Conservation (phyloP, 1,284 basidiomycete species). For the Neolentinus lepideus region DNA sequence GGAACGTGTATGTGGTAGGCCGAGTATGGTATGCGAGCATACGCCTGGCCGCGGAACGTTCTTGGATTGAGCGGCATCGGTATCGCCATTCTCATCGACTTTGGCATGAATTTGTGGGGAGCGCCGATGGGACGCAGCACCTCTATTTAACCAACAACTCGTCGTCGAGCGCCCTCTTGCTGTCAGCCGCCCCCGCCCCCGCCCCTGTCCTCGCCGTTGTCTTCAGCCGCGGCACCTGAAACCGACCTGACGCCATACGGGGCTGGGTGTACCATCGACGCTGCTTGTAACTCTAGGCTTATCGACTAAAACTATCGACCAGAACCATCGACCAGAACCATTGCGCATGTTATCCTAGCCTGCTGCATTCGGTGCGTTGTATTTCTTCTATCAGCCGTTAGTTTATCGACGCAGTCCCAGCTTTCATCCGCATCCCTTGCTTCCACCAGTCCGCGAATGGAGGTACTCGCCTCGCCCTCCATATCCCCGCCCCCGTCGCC, state of each 20-base stretch:
- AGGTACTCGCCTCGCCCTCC: neutral
- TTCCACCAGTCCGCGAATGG: neutral
- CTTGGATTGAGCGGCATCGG: neutral
- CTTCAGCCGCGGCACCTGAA: neutral
- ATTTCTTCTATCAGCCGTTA: neutral
- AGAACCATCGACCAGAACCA: neutral
- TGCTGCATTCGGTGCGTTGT: neutral
- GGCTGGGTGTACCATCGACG: neutral
- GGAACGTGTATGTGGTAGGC: neutral
- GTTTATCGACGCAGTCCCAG: neutral
- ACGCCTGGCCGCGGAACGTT: neutral
- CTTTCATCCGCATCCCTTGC: neutral
- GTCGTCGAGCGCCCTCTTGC: neutral
- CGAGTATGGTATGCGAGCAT: neutral
- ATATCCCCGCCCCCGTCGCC: neutral
- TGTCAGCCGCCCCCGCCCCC: neutral
- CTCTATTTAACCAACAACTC: neutral
- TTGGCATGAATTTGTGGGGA: neutral
- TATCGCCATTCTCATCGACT: neutral
- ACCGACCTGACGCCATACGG: neutral
- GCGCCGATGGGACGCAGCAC: neutral
- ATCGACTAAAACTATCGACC: no score
- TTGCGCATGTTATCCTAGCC: neutral
- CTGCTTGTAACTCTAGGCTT: neutral
- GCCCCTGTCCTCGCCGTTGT: neutral